Conservation (phyloP, 345 rosid species). For the Lumnitzera racemosa region DNA sequence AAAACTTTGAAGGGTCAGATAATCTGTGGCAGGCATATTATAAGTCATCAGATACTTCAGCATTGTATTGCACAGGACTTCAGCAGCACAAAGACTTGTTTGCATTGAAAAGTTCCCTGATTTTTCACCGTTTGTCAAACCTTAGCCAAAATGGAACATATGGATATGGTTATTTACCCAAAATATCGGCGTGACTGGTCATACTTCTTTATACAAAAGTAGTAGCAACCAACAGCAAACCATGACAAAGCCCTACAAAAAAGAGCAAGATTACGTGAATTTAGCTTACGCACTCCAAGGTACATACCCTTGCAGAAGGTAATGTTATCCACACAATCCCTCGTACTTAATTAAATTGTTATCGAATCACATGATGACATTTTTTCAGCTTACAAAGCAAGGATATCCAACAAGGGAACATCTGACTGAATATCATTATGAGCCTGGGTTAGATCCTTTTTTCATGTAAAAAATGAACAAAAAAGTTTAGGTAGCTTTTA, state of each 20-base stretch:
- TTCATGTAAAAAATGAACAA: too few species aligned
- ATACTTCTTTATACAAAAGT: constrained; percentile 74
- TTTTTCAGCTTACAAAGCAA: too few species aligned
- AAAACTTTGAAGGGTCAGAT: too few species aligned
- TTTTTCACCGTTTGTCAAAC: too few species aligned
- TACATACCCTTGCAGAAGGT: too few species aligned
- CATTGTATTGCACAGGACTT: neutral
- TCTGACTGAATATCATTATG: too few species aligned
- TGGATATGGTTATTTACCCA: constrained; percentile 40
- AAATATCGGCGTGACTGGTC: constrained; percentile 81
- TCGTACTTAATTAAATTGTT: too few species aligned
- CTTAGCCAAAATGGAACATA: neutral
- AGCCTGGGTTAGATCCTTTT: too few species aligned
- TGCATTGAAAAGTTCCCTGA: too few species aligned
- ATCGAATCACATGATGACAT: too few species aligned
- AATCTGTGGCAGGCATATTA: neutral
- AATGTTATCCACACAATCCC: too few species aligned
- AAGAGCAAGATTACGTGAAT: neutral
- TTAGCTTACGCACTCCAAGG: neutral
- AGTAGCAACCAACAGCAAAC: constrained; percentile 37
- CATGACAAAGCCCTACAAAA: constrained; percentile 78
- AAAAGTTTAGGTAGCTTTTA: neutral
- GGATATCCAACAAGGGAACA: too few species aligned
- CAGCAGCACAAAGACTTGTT: neutral
- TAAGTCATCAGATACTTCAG: neutral